phyloP scores from a whole-genome alignment of 345 rosid genomes.

The Schrenkiella parvula region DNA sequence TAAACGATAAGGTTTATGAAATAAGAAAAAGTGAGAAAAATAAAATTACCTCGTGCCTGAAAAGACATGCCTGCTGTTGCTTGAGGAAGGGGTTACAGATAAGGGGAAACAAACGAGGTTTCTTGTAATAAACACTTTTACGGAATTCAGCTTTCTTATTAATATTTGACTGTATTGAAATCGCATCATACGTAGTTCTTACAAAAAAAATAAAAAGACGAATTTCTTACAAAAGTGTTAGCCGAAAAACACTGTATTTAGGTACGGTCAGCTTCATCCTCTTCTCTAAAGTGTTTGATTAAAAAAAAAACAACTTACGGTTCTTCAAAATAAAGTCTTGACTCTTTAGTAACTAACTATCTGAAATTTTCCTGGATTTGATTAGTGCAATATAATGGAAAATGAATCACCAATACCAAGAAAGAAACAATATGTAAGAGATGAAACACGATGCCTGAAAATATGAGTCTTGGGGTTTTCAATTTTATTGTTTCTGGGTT shows the following conservation, averaged over 20 bases:
- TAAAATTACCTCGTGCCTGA: not conserved
- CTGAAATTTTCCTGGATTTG: not conserved
- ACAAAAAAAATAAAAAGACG: too few relatives aligned
- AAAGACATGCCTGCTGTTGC: not conserved
- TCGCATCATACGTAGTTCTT: not conserved
- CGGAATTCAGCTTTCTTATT: not conserved
- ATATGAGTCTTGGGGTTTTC: not conserved
- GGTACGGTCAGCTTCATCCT: not conserved
- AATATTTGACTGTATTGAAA: not conserved
- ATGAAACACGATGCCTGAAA: not conserved
- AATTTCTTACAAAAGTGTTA: not conserved
- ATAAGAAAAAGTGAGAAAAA: not conserved
- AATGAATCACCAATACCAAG: not conserved
- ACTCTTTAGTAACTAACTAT: not conserved
- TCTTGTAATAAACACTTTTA: not conserved
- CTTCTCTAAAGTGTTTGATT: not conserved
- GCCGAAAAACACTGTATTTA: not conserved
- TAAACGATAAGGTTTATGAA: not conserved
- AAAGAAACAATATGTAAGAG: not conserved
- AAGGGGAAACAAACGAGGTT: too few relatives aligned
- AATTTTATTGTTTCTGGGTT: not conserved
- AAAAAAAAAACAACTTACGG: not conserved
- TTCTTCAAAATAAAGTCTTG: not conserved
- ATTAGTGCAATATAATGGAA: not conserved
- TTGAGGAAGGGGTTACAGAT: constrained; percentile 13